A percentile compares a stretch with the other conserved stretches of the same genome.
Conservation (phyloP, 2,329 filamentous ascomycete species). For the Coniochaeta prunicola region DNA sequence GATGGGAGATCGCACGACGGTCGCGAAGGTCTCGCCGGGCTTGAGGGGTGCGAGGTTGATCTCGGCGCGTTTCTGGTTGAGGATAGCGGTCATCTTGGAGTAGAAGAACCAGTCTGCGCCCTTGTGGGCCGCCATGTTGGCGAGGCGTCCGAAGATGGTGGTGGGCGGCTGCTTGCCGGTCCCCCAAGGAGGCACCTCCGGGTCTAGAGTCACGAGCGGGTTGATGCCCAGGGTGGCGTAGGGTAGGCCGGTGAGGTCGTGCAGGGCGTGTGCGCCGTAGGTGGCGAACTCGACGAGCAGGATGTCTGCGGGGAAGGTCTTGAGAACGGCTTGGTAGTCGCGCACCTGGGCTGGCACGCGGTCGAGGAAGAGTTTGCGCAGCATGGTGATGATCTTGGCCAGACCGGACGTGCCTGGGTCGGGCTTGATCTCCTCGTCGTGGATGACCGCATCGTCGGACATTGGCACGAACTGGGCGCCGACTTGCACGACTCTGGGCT, state of each 20-base stretch:
- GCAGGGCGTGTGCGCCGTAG: constrained; percentile 8
- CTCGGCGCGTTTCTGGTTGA: constrained; percentile 22
- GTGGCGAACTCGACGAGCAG: constrained; percentile 12
- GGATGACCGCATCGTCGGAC: constrained; percentile 18
- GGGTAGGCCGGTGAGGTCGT: constrained; percentile 13
- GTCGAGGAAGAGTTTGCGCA: constrained; percentile 7
- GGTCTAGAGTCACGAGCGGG: constrained; percentile 19
- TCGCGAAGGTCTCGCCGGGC: constrained; percentile 22
- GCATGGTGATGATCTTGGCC: constrained; percentile 5
- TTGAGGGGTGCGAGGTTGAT: constrained; percentile 22
- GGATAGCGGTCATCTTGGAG: constrained; percentile 15
- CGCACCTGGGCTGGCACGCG: constrained; percentile 9
- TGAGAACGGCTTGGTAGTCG: constrained; percentile 6
- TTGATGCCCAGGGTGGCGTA: constrained; percentile 32
- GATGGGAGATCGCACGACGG: constrained; percentile 22
- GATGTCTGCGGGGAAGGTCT: constrained; percentile 8
- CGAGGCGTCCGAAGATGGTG: constrained; percentile 15
- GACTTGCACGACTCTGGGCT: constrained; percentile 22
- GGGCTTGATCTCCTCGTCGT: constrained; percentile 5
- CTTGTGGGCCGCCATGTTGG: constrained; percentile 19
- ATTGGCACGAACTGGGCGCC: constrained; percentile 27
- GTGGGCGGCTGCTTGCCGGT: constrained; percentile 17
- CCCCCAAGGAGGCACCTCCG: constrained; percentile 25
- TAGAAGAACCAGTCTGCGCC: constrained; percentile 7
- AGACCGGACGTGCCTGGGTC: constrained; percentile 4